Percentiles rank a stretch among this genome's conserved stretches.
Conservation (phyloP, 345 rosid genomes). For the Eucalyptus dawsonii region DNA sequence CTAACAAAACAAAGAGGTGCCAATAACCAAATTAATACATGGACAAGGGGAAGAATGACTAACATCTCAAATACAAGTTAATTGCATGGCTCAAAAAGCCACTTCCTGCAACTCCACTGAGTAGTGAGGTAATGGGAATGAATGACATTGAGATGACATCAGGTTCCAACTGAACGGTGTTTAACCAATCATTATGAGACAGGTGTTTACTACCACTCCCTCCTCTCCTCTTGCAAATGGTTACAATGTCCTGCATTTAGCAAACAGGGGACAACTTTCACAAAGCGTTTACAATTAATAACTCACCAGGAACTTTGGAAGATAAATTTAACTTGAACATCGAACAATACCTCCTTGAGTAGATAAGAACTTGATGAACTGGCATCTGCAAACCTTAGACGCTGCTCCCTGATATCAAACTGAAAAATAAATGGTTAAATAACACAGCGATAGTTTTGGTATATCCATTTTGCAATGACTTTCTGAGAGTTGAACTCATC, state of each 20-base stretch:
- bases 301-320: background rate
- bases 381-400: conserved; percentile 59
- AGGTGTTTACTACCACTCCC: conserved; percentile 54
- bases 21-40: background rate
- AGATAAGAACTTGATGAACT: conserved; percentile 72
- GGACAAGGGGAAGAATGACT: conserved; percentile 4
- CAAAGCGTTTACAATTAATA: background rate
- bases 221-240: conserved; percentile 83
- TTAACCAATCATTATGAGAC: conserved; percentile 78
- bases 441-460: background rate
- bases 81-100: conserved; percentile 97
- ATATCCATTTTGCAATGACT: background rate
- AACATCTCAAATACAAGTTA: conserved; percentile 89
- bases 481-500: background rate
- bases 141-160: conserved; percentile 90
- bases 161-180: conserved; percentile 81
- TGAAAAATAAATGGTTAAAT: conserved; percentile 20
- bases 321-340: background rate
- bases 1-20: background rate
- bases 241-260: conserved; percentile 49
- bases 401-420: conserved; percentile 76
- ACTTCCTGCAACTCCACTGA: conserved; percentile 89
- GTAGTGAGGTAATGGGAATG: conserved; percentile 80
- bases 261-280: background rate
- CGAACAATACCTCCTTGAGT: conserved; percentile 59